Evolutionary conservation across 164 flowering plant genomes (phyloP).

Genomic region (Magnolia changhungtana): DNA sequence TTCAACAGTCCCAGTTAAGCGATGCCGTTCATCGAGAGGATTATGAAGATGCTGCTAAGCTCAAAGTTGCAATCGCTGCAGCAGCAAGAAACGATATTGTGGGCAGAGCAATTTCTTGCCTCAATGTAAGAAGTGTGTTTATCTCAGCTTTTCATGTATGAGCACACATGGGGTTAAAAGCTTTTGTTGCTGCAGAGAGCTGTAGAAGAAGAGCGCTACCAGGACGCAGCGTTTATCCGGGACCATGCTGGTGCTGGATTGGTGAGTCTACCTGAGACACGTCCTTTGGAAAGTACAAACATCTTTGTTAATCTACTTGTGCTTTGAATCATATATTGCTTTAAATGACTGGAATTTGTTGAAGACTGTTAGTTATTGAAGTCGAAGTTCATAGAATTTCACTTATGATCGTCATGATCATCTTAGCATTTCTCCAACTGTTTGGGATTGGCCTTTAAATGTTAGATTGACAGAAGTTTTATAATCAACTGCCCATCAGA

Average conservation of each 20-base stretch:
- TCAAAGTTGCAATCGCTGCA: conserved; percentile 95
- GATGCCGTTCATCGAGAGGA: conserved; percentile 67
- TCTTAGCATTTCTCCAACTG: neutral
- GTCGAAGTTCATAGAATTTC: neutral
- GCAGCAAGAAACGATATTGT: conserved; percentile 72
- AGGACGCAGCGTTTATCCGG: conserved; percentile 70
- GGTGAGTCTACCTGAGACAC: conserved; percentile 46
- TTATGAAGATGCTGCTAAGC: conserved; percentile 79
- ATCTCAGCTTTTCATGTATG: neutral
- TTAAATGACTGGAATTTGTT: neutral
- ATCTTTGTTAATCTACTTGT: neutral
- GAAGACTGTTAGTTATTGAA: conserved; percentile 1
- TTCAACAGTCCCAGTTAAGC: conserved; percentile 65
- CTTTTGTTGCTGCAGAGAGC: conserved; percentile 60
- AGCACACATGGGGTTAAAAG: neutral
- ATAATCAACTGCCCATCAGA: too few species aligned
- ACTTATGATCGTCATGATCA: neutral
- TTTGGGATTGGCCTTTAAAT: too few species aligned
- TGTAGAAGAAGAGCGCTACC: conserved; percentile 64
- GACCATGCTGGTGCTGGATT: conserved; percentile 91
- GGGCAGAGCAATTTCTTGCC: conserved; percentile 64
- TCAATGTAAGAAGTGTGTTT: conserved; percentile 46
- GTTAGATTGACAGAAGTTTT: too few species aligned
- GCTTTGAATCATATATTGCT: neutral
- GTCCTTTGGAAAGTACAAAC: neutral